Percentiles rank a stretch among this genome's conserved stretches.
phyloP scores from a whole-genome alignment of 1,284 basidiomycete species.

The Heterobasidion occidentale region DNA sequence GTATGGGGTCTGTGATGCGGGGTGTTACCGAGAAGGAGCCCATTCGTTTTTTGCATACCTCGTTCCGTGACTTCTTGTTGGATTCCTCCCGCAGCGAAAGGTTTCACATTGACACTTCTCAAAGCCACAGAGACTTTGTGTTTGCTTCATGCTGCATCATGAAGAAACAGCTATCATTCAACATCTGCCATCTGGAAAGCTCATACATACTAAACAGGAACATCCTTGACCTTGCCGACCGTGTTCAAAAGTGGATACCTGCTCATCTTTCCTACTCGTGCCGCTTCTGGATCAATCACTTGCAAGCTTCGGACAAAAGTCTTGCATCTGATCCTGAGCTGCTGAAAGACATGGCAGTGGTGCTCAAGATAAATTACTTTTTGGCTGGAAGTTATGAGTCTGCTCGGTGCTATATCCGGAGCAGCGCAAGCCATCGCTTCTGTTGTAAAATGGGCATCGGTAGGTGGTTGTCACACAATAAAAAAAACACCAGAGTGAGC shows the following conservation, averaged over 20 bases:
- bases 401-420: conserved; percentile 10
- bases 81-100: no score
- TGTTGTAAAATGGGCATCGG: no score
- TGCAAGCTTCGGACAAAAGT: conserved; percentile 10
- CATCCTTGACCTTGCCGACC: conserved; percentile 11
- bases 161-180: conserved; percentile 24
- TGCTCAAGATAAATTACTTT: conserved; percentile 23
- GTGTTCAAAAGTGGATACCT: conserved; percentile 15
- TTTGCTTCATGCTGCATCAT: conserved; percentile 18
- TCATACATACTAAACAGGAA: conserved; percentile 19
- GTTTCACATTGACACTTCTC: conserved; percentile 15
- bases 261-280: conserved; percentile 13
- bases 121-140: conserved; percentile 13
- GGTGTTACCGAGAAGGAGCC: no score
- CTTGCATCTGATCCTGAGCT: conserved; percentile 1
- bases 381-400: conserved; percentile 30
- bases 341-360: conserved; percentile 7
- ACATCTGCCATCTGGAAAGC: conserved; percentile 21
- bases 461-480: no score
- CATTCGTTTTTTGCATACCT: no score
- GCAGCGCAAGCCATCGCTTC: neutral
- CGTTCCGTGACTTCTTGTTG: no score
- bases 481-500: no score
- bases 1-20: no score
- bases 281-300: conserved; percentile 24